Base-by-base conservation (phyloP, 2,329 filamentous ascomycete genomes). In the Fusarium sp. region DNA sequence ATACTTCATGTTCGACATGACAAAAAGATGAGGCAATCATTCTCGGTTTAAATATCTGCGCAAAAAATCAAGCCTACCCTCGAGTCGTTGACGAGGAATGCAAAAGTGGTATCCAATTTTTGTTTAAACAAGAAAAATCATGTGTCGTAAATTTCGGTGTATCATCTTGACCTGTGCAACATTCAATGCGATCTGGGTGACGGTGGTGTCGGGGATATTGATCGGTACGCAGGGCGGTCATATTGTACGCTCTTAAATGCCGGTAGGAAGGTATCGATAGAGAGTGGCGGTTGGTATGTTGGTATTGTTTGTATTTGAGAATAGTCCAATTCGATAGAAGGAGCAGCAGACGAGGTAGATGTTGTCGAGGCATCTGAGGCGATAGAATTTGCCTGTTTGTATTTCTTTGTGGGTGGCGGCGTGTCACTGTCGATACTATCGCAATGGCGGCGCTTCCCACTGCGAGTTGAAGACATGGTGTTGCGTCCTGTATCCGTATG, bases 371-470 rank as follows among this genome's bases (percentile, higher is more conserved):
- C 61, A 34, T 72, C 62, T 10, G 74, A 76, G 18, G 65, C 65
- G 65, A 76, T 67, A 18, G 74, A 75, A 8, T 67, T 72, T 24
- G 72, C 60, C 52, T 75, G 74, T 46, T 76, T 76, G 47, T 65
- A 66, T 53, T 76, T 76, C 43, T 76, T 76, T 55, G 45, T 73
- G 4, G 74, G 71, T 18, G 74, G 61, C 25, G 67, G 63, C n/a
- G 72, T 69, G 27, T 69, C 65, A 11, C 48, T 60, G 12, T 68
- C 69, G 54, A 67, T 58, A 34, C 62, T 73, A 40, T 70, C 66
- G 10, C 65, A 71, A 59, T 64, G 72, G 30, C 64, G 65, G 29
- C 74, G 74, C 47, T 76, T 76, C 12, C 67, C 71, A n/a, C 55
- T 60, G n/a, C 64, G 68, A 24, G 34, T 38, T n/a, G 66, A 53